Base-by-base conservation (phyloP, 1,139 yeast species). In the Protomyces inundatus region DNA sequence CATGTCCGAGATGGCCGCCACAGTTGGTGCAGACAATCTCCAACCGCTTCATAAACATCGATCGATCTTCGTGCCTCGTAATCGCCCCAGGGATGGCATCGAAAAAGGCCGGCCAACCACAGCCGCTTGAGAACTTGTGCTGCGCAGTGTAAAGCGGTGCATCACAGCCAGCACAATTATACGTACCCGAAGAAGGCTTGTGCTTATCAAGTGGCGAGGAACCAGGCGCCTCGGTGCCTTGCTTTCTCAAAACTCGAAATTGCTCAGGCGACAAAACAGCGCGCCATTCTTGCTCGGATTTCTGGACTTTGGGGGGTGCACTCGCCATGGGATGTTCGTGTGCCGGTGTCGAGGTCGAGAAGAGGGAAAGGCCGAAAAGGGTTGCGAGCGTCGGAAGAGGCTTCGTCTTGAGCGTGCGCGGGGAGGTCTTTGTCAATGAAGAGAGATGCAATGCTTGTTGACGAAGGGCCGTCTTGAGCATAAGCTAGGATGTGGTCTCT, bases 31-130 rank as follows among this genome's bases (percentile, higher is more conserved):
- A 93, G 67, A 87, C 80, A 86, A 93, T 90, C 74, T 93, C 99
- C 12, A 85, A 88, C 5, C 98, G 80, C 16, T 78, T 79, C 91
- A 86, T 89, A 0, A 98, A 98, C 64, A 77, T 76, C 7, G 85
- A 75, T 0, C 65, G 70, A 74, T 93, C 99, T 35, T 79, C 80
- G 67, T 81, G 76, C 12, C 87, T 79, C 37, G 76, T 80, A 55
- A 93, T 80, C 1, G 96, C 80, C 0, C 90, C 91, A 0, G 96
- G 95, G 60, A 91, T 77, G 3, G 96, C 97, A 65, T 88, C 87
- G 73, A 86, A 91, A 75, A 93, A 93, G 0, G 97, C 90, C 0
- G 98, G 98, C 98, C 98, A 93, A 2, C 98, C 98, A 75, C 98
- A 93, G 64, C 90, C 90, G 30, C 96, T 83, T 66, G 86, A 84